Evolutionary conservation across 768 basidiomycete genomes (phyloP), one percentile per base, ranked within the genome.

Genomic region (Psilocybe azurescens): DNA sequence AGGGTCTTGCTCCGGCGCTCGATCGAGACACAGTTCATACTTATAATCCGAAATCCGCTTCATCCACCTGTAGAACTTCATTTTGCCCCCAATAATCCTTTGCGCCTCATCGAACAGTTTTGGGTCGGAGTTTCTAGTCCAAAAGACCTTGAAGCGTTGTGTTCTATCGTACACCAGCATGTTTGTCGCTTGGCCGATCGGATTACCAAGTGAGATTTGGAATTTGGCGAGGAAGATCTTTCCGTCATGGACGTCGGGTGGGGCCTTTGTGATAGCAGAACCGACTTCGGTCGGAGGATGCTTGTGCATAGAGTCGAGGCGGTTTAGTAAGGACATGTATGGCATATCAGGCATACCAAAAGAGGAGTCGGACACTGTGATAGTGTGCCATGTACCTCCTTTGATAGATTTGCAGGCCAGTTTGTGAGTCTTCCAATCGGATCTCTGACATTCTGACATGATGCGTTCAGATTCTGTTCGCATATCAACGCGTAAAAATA

Each of bases 161-260:
- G 77, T 73, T 30, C 76, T 69, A 62, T 82, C 82, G 61, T 82
- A 81, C 1, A 81, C 63, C 59, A 81, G 63, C 69, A 76, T 76
- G 8, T 67, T 4, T 7, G 44, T 36, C 8, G 61, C 61, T 11
- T 36, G 6, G 33, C 44, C 49, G 9, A 38, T 39, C 10, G 65
- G 7, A 8, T 74, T 44, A 1, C 70, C 58, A 9, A 78, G 53
- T 6, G 72, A 55, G 16, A 71, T 58, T 58, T 81, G 79, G 20
- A 81, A 71, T 65, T 81, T 82, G 68, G 79, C 70, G 39, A 82
- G 66, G 70, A 81, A 80, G 5, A 70, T 67, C 39, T 76, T 75
- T 9, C 75, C 72, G 28, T 69, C 70, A 58, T 78, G 76, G 5
- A 73, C 61, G 62, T 81, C 75, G 5, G 69, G 66, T 4, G 73